phyloP scores from a whole-genome alignment of 192 early-diverging fungal species.

The Fimicolochytrium jonesii region DNA sequence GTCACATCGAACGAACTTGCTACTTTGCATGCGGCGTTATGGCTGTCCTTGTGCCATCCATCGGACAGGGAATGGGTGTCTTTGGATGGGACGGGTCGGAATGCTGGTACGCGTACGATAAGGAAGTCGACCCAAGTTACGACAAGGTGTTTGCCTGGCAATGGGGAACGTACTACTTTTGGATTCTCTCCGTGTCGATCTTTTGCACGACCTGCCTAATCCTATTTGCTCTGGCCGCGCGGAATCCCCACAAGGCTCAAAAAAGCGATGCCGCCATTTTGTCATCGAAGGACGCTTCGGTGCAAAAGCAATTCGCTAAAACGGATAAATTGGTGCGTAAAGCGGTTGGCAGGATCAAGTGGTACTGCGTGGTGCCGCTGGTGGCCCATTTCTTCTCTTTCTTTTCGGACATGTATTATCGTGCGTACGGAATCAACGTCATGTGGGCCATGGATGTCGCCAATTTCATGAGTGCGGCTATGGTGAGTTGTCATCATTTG shows the following conservation, averaged over 20 bases:
- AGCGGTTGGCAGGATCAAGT: slow-evolving; percentile 2
- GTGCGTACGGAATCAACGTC: not conserved
- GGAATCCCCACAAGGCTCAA: not conserved
- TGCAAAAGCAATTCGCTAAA: not conserved
- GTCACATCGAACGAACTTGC: slow-evolving; percentile 5
- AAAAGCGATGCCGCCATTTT: no score
- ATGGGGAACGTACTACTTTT: slow-evolving; percentile 3
- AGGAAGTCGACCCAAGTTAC: no score
- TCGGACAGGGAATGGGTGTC: not conserved
- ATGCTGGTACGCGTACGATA: slow-evolving; percentile 12
- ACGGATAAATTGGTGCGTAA: slow-evolving; percentile 6
- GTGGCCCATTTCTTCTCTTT: slow-evolving; percentile 11
- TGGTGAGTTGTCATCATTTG: no score
- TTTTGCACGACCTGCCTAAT: not conserved
- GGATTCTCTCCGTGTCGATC: not conserved
- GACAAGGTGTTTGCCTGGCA: slow-evolving; percentile 1
- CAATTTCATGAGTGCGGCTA: slow-evolving; percentile 9
- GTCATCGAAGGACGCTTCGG: no score
- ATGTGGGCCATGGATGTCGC: not conserved
- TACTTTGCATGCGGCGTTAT: not conserved
- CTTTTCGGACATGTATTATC: not conserved
- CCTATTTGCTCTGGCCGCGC: no score
- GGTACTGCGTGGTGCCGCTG: slow-evolving; percentile 15
- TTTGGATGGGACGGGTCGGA: slow-evolving; percentile 20
- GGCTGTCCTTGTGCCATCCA: slow-evolving; percentile 6